Evolutionary conservation across 306 rosid genomes (phyloP), one percentile per base, ranked within the genome.

Genomic region (Vachellia pachyceras): DNA sequence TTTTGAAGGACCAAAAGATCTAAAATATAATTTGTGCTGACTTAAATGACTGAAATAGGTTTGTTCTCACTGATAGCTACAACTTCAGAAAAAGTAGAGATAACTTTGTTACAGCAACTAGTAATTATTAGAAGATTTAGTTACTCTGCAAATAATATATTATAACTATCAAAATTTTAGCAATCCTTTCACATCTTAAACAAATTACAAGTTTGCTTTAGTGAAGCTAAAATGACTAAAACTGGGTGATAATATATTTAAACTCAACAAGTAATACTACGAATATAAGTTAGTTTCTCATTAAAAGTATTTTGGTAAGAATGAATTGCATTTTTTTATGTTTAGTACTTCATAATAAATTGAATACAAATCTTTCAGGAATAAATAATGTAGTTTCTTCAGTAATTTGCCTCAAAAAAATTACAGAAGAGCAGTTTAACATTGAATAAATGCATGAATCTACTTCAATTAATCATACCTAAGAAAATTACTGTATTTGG

Each of bases 381-480:
- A 58, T 58, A 23, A 10, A 2, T 58, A 58, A 58, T 58, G 33
- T 58, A 23, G 65, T 22, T 58, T 58, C 15, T 23, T 57, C 35
- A 57, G 25, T 57, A 57, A 22, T 29, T 61, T 29, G 2, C 6
- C 29, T 3, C 0, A 3, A 13, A 61, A 25, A 60, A 3, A 64
- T 2, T 47, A 36, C 14, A 37, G 23, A 10, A 75, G 64, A 75
- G 46, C 25, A 80, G 36, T 9, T 49, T 63, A 61, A 42, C 25
- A 75, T 14, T 22, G 29, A 46, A 66, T 72, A 57, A 29, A 67
- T 72, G 77, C 80, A 72, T 11, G 13, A 35, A 55, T 65, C 23
- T 44, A 35, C 66, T 41, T 35, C 64, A 55, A 55, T 35, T 42
- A n/a, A 45, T 46, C 46, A 58, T 10, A 22, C 45, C 58, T 57